phyloP scores from a whole-genome alignment of 2,329 filamentous ascomycete species.

The Huntiella moniliformis region DNA sequence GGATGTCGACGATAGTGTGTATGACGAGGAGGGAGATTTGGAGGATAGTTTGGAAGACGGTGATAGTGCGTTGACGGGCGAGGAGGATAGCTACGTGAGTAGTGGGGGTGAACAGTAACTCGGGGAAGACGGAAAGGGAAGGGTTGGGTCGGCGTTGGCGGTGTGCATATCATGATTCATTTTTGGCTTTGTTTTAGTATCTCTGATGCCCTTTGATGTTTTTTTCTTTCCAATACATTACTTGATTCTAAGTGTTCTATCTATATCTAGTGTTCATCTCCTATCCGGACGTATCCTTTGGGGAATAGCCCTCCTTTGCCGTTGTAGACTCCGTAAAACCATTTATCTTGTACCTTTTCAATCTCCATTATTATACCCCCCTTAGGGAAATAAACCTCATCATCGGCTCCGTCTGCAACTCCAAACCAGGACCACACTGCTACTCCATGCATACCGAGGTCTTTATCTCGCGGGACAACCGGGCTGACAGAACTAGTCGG shows the following conservation, averaged over 20 bases:
- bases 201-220: not conserved
- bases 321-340: constrained; percentile 76
- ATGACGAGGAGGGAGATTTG: constrained; percentile 12
- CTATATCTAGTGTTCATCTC: not conserved
- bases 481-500: not conserved
- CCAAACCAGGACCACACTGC: constrained; percentile 71
- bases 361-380: constrained; percentile 68
- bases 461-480: constrained; percentile 3
- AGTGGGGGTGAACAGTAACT: not conserved
- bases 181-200: not conserved
- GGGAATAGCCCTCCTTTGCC: constrained; percentile 66
- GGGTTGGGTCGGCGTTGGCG: too few relatives aligned
- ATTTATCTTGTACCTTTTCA: constrained; percentile 77
- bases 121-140: too few relatives aligned
- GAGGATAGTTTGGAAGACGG: not conserved
- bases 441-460: constrained; percentile 23
- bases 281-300: constrained; percentile 47
- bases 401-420: constrained; percentile 29
- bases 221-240: not conserved
- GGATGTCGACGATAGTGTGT: constrained; percentile 15
- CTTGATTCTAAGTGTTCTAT: too few relatives aligned
- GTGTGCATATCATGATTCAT: not conserved
- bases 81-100: not conserved
- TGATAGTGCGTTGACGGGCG: not conserved
- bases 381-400: constrained; percentile 71